Base-by-base conservation (phyloP, 805 yeast genomes). In the Starmerella sp. region DNA sequence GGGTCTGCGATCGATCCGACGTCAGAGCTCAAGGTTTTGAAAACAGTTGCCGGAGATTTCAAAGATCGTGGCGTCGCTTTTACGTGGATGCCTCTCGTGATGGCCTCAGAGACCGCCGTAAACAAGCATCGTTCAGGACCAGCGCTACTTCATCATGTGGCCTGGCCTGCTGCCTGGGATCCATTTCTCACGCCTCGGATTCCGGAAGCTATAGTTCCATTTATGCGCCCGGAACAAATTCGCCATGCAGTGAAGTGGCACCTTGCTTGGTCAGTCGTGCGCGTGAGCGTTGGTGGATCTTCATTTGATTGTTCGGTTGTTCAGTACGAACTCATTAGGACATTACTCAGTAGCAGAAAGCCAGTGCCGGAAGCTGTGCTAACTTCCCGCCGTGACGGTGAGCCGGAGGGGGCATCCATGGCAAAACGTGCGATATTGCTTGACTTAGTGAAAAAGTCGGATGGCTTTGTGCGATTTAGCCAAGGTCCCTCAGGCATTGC, bases 231-330 rank as follows among this genome's bases (percentile, higher is more conserved):
- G 14, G 38, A 42, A 9, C 15, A 22, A 13, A 31, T 6, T 28
- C 32, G 13, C 2, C n/a, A 39, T 28, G 45, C 22, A 42, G 39
- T 46, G 28, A 41, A 47, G 14, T 52, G 52, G 52, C 48, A 46
- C 32, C 52, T 37, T 1, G 15, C 37, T 2, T 51, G 57, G 54
- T 54, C 57, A 15, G 31, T 30, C 9, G 55, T 52, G 13, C 22
- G 13, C 5, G 41, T 39, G 17, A 9, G 28, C 2, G 14, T 29
- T 6, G 35, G 30, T 6, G 48, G 36, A 13, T 15, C 15, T 3
- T 9, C 10, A 5, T 52, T 55, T 47, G 32, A 13, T 22, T 55
- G 57, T 37, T 48, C 57, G 3, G 38, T 45, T 13, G 41, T 42
- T 5, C 57, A 55, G 48, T 49, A 34, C 32, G 50, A 44, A n/a